These are phyloP conservation scores for Drosera spatulata DNA, from an alignment of 179 eudicot species.

Conservation along the genomic window DNA sequence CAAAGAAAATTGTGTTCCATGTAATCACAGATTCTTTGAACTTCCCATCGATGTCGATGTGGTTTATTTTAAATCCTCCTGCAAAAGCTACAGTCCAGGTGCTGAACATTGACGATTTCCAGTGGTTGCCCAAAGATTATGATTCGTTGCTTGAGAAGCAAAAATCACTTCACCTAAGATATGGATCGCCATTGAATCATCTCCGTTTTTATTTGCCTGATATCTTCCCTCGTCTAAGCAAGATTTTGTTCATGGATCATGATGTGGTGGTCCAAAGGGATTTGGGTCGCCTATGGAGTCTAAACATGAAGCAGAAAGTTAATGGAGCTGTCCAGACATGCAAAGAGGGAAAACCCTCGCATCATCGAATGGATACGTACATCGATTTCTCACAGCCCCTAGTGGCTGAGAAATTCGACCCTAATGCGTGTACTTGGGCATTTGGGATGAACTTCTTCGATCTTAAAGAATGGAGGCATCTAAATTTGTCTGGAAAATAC, in stretches of 20 bases:
- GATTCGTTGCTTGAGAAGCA: conserved; percentile 27
- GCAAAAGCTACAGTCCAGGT: conserved; percentile 69
- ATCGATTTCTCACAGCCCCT: conserved; percentile 78
- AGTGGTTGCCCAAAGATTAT: conserved; percentile 38
- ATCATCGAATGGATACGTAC: conserved; percentile 52
- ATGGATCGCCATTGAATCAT: conserved; percentile 70
- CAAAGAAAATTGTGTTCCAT: conserved; percentile 76
- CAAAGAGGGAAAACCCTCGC: conserved; percentile 48
- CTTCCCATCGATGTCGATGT: conserved; percentile 80
- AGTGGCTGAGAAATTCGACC: conserved; percentile 44
- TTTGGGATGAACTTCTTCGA: conserved; percentile 95
- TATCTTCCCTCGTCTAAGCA: conserved; percentile 63
- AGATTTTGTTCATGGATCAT: conserved; percentile 87
- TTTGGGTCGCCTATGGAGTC: conserved; percentile 56
- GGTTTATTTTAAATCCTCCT: conserved; percentile 84
- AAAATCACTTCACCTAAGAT: conserved; percentile 65
- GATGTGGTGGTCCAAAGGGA: conserved; percentile 91
- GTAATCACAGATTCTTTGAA: conserved; percentile 83
- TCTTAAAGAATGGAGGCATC: conserved; percentile 71
- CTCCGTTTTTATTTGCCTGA: conserved; percentile 91
- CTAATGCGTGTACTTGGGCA: conserved; percentile 84
- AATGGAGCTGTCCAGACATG: conserved; percentile 98
- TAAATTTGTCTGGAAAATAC: conserved; percentile 54
- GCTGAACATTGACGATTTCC: conserved; percentile 45
- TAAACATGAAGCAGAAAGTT: conserved; percentile 71